A percentile compares a stretch with the other conserved stretches of the same genome.
phyloP scores from a whole-genome alignment of 352 stramenopile genomes.

The Globisporangium polare region DNA sequence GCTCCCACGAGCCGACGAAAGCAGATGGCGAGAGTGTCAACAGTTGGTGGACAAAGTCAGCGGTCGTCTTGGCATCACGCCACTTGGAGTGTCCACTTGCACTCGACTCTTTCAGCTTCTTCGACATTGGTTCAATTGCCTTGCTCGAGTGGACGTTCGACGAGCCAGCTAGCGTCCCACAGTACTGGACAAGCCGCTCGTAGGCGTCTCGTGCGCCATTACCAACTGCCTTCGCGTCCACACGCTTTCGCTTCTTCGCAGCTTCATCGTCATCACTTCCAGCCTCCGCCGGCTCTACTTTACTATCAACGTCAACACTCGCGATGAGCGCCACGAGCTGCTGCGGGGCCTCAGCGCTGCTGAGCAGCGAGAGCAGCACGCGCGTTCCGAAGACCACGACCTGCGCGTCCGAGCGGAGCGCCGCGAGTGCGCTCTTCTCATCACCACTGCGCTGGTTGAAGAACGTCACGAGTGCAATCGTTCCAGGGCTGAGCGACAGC shows the following conservation, averaged over 20 bases:
- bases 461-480: conserved; percentile 46
- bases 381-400: conserved; percentile 38
- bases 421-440: conserved; percentile 3
- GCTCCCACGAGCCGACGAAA: conserved; percentile 32
- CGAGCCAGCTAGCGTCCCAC: conserved; percentile 4
- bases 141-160: not conserved
- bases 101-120: conserved; percentile 10
- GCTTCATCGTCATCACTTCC: not conserved
- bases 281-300: not conserved
- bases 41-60: conserved; percentile 17
- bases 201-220: conserved; percentile 25
- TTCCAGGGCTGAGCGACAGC: conserved; percentile 38
- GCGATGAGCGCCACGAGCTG: conserved; percentile 41
- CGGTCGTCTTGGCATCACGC: not conserved
- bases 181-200: conserved; percentile 32
- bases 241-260: conserved; percentile 21
- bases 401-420: conserved; percentile 22
- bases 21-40: conserved; percentile 15
- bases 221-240: not conserved
- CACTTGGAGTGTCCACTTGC: conserved; percentile 4
- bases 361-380: conserved; percentile 37
- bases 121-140: not conserved
- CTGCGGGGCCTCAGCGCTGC: conserved; percentile 25
- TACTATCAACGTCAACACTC: conserved; percentile 1
- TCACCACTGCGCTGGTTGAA: conserved; percentile 18